Conservation (phyloP, 73 alveolate species). For the Tetrahymena malaccensis region DNA sequence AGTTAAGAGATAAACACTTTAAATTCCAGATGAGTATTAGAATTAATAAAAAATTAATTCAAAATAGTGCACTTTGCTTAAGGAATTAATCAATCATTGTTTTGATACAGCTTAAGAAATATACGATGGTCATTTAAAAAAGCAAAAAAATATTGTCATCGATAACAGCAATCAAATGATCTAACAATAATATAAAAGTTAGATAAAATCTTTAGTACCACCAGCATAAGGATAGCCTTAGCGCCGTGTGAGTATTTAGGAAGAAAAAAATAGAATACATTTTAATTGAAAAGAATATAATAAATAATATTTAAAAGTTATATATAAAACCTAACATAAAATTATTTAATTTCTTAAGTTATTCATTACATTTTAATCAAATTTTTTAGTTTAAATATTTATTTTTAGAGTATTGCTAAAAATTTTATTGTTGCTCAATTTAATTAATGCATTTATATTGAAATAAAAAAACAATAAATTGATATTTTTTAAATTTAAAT, state of each 20-base stretch:
- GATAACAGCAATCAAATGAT: background rate
- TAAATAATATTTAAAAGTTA: too few relatives aligned
- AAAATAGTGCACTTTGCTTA: background rate
- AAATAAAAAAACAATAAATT: too few relatives aligned
- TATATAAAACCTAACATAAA: too few relatives aligned
- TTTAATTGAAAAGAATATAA: background rate
- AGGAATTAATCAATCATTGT: background rate
- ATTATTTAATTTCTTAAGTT: too few relatives aligned
- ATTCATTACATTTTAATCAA: too few relatives aligned
- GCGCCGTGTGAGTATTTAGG: background rate
- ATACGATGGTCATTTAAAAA: background rate
- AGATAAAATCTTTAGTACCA: background rate
- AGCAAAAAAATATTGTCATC: background rate
- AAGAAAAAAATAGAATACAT: background rate
- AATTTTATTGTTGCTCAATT: too few relatives aligned
- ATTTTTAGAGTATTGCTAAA: too few relatives aligned
- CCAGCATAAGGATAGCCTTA: background rate
- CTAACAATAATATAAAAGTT: background rate
- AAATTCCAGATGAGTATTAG: background rate
- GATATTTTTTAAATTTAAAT: too few relatives aligned
- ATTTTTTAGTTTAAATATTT: too few relatives aligned
- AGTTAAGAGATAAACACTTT: background rate
- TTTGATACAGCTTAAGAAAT: background rate
- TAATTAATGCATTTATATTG: too few relatives aligned
- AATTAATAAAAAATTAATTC: background rate